phyloP scores from a whole-genome alignment of 2,329 filamentous ascomycete genomes.

The Diaporthe helianthi region DNA sequence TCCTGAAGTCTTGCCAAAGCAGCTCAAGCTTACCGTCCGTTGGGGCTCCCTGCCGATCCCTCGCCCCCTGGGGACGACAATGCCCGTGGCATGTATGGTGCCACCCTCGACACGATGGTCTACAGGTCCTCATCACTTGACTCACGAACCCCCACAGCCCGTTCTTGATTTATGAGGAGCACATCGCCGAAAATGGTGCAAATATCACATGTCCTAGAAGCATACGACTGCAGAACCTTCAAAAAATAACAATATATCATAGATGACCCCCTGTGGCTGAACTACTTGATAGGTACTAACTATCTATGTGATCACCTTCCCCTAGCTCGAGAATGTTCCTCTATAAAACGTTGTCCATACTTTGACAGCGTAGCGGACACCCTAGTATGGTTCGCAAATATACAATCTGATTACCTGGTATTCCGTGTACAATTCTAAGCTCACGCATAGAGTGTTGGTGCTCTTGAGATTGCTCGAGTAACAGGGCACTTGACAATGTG shows the following conservation, averaged over 20 bases:
- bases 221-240: no score
- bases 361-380: no score
- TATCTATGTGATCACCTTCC: no score
- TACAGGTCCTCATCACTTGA: background rate
- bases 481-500: background rate
- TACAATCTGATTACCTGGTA: no score
- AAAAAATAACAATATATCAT: no score
- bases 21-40: constrained; percentile 3
- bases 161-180: background rate
- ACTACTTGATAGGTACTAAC: no score
- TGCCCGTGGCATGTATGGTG: background rate
- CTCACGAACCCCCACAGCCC: background rate
- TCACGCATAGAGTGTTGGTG: background rate
- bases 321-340: no score
- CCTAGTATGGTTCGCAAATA: no score
- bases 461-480: background rate
- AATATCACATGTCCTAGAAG: no score
- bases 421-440: background rate
- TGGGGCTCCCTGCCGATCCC: constrained; percentile 11
- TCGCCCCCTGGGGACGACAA: constrained; percentile 4
- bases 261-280: no score
- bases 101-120: background rate
- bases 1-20: constrained; percentile 11
- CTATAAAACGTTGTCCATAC: no score
- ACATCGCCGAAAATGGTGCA: background rate